Evolutionary conservation across 2,329 filamentous ascomycete genomes (phyloP).

Genomic region (Juglanconis sp.): DNA sequence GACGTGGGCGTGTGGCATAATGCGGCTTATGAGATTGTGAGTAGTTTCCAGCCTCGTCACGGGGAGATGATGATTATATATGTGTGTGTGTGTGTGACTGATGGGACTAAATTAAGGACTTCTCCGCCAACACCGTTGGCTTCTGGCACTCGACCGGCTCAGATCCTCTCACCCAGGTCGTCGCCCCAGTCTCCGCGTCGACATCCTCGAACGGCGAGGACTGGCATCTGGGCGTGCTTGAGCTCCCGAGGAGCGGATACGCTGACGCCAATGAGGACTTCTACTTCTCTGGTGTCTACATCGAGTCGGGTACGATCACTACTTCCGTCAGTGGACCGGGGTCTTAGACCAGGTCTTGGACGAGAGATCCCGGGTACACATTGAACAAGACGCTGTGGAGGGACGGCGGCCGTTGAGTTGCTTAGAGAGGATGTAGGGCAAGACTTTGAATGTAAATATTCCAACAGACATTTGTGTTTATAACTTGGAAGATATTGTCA

Average conservation of each 20-base stretch:
- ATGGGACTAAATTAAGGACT: slow-evolving; percentile 51
- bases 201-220: slow-evolving; percentile 63
- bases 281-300: slow-evolving; percentile 66
- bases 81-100: slow-evolving; percentile 52
- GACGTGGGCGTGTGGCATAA: slow-evolving; percentile 66
- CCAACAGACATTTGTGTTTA: no score
- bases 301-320: slow-evolving; percentile 41
- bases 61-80: no score
- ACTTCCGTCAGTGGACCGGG: background rate
- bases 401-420: no score
- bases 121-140: slow-evolving; percentile 54
- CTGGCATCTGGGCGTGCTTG: slow-evolving; percentile 66
- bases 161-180: slow-evolving; percentile 50
- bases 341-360: background rate
- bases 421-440: no score
- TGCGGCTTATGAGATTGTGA: background rate
- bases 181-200: slow-evolving; percentile 52
- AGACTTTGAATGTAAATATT: no score
- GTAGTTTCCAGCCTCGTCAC: no score
- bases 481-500: no score
- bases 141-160: slow-evolving; percentile 65
- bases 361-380: no score
- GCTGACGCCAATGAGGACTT: slow-evolving; percentile 57
- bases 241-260: slow-evolving; percentile 53
- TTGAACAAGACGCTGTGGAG: no score